Evolutionary conservation across 1,284 basidiomycete genomes (phyloP).

Genomic region (Trametes versicolor): DNA sequence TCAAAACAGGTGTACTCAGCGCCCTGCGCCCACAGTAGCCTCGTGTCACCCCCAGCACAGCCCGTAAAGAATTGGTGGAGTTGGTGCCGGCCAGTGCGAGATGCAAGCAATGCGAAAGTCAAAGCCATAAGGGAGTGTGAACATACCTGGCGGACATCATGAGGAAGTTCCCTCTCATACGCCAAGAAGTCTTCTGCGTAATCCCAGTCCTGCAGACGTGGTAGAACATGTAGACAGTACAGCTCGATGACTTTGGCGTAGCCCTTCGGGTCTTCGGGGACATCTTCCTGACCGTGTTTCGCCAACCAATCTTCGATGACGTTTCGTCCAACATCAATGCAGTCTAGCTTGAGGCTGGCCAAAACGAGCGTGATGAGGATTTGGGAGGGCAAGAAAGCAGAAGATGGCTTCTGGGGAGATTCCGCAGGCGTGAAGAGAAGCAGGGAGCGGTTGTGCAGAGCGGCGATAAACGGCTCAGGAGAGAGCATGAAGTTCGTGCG

Average conservation of each 20-base stretch:
- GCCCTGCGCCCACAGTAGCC: no score
- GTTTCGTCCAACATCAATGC: constrained; percentile 64
- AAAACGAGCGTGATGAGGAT: constrained; percentile 75
- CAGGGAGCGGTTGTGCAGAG: constrained; percentile 71
- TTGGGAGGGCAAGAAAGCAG: constrained; percentile 71
- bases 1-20: no score
- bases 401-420: constrained; percentile 50
- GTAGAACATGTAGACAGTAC: constrained; percentile 77
- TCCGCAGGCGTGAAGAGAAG: constrained; percentile 67
- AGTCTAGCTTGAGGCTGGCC: constrained; percentile 72
- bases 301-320: constrained; percentile 84
- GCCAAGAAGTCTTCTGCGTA: constrained; percentile 78
- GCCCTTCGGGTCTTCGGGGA: constrained; percentile 53
- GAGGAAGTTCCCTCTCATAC: constrained; percentile 72
- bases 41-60: no score
- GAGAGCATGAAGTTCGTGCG: constrained; percentile 63
- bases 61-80: no score
- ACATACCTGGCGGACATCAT: constrained; percentile 62
- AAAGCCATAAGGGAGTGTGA: not conserved
- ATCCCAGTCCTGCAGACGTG: constrained; percentile 78
- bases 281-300: constrained; percentile 46
- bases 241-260: constrained; percentile 80
- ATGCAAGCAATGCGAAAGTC: no score
- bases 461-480: constrained; percentile 63
- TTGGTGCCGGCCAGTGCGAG: no score